Evolutionary conservation across 2,329 filamentous ascomycete genomes (phyloP), one percentile per base, ranked within the genome.

Genomic region (Cladophialophora immunda): DNA sequence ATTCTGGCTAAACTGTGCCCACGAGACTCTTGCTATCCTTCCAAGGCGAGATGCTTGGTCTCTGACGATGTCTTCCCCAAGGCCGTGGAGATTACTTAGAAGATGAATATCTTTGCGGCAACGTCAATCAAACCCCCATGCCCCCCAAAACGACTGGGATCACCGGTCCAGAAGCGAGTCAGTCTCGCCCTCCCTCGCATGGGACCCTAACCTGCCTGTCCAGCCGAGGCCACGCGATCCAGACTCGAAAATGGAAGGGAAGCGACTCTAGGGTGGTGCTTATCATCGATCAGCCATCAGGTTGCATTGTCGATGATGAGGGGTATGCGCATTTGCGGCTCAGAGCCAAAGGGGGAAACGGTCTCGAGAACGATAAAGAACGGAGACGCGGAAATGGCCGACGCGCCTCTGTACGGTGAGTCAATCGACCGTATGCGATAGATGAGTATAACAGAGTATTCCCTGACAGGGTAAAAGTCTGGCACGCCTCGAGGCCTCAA

Each of bases 281-380:
- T 62, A 62, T 62, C 60, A 62, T 30, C 60, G 25, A 62, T 45
- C 52, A 30, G 25, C 30, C 8, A 55, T 34, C 25, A 47, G 19
- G 53, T 58, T 52, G 61, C 61, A 64, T 52, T 64, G 25, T 36
- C n/a, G 54, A 36, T 32, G 29, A 55, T 58, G 53, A 58, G 61
- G 61, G 53, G 61, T 47, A 64, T 25, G 36, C 32, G 61, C 53
- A 57, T 27, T 3, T 8, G 17, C 22, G 6, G 47, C 7, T 36
- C 22, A 63, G 19, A n/a, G 17, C 29, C 27, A 47, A 50, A 52
- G 54, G 9, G 61, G 54, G 3, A 58, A 58, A 64, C 25, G 45
- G 61, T 8, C 7, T 32, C 2, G 54, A 19, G 29, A 30, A 52
- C 30, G 55, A 52, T 29, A 62, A 22, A 47, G 59, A 30, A 4